Percentiles rank a stretch among this genome's conserved stretches.
These are phyloP conservation scores for Clarireedia homoeocarpa DNA, from an alignment of 2,329 filamentous ascomycete genomes.

Conservation along the genomic window DNA sequence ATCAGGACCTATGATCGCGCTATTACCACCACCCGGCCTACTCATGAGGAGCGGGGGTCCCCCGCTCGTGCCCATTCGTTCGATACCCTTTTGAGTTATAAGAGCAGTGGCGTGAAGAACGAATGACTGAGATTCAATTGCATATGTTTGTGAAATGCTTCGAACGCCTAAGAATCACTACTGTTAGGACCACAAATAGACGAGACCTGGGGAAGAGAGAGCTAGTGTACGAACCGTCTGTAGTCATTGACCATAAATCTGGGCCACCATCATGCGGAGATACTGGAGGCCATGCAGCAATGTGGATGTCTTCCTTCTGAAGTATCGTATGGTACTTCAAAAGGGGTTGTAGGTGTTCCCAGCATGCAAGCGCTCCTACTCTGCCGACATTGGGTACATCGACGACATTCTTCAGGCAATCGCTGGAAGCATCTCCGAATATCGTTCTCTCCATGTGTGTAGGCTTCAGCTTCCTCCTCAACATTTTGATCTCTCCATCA, in stretches of 20 bases:
- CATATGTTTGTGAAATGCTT: constrained; percentile 46
- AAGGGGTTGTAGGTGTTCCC: constrained; percentile 44
- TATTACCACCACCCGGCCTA: constrained; percentile 40
- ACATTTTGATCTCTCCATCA: constrained; percentile 33
- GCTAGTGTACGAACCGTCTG: constrained; percentile 19
- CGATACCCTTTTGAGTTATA: constrained; percentile 31
- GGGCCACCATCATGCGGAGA: constrained; percentile 40
- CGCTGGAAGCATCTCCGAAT: constrained; percentile 48
- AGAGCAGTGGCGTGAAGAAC: constrained; percentile 47
- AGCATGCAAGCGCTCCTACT: constrained; percentile 46
- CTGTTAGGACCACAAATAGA: neutral
- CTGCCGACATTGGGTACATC: constrained; percentile 39
- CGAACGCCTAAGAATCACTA: constrained; percentile 29
- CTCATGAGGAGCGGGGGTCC: constrained; percentile 30
- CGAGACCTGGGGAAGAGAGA: constrained; percentile 15
- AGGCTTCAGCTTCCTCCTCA: constrained; percentile 38
- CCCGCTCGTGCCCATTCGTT: neutral
- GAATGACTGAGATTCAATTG: constrained; percentile 49
- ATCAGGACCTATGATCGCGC: constrained; percentile 47
- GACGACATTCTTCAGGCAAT: constrained; percentile 44
- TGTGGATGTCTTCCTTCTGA: constrained; percentile 42
- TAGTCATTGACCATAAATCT: constrained; percentile 17
- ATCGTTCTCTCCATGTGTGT: constrained; percentile 38
- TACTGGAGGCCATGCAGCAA: constrained; percentile 47
- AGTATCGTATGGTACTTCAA: constrained; percentile 41